Evolutionary conservation across 1,284 basidiomycete species (phyloP).

Genomic region (Cerrena zonata): DNA sequence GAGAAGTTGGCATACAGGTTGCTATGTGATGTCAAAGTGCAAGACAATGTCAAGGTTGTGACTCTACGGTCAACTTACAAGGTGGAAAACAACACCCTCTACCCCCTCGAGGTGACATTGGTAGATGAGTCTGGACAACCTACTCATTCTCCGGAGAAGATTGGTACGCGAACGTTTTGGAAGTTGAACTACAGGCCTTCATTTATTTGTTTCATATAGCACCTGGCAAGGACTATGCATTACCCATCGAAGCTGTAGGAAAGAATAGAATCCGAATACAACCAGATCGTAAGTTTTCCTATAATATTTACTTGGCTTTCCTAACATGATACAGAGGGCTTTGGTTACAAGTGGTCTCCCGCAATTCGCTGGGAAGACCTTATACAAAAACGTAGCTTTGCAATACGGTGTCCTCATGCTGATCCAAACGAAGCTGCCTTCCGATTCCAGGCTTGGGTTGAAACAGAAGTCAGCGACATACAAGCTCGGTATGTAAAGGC

Average conservation of each 20-base stretch:
- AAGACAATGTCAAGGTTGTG: slow-evolving; percentile 93
- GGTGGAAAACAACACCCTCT: slow-evolving; percentile 87
- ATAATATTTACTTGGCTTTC: slow-evolving; percentile 8
- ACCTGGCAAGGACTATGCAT: slow-evolving; percentile 83
- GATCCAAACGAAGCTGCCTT: slow-evolving; percentile 85
- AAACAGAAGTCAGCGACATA: slow-evolving; percentile 70
- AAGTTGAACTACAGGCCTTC: slow-evolving; percentile 1
- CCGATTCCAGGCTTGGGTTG: slow-evolving; percentile 90
- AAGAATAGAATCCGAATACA: slow-evolving; percentile 82
- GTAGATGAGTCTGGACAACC: slow-evolving; percentile 84
- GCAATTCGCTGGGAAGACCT: slow-evolving; percentile 93
- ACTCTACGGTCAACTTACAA: slow-evolving; percentile 92
- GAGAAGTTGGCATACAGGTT: slow-evolving; percentile 78
- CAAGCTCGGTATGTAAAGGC: slow-evolving; percentile 43
- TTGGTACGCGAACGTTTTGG: slow-evolving; percentile 48
- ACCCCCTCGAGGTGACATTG: slow-evolving; percentile 89
- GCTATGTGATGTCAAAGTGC: slow-evolving; percentile 85
- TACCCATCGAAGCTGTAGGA: slow-evolving; percentile 89
- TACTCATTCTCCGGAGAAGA: slow-evolving; percentile 77
- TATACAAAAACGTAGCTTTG: slow-evolving; percentile 70
- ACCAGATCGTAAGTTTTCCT: slow-evolving; percentile 76
- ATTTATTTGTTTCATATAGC: slow-evolving; percentile 30
- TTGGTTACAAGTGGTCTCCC: slow-evolving; percentile 89
- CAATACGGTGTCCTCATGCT: slow-evolving; percentile 81
- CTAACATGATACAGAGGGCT: slow-evolving; percentile 60